Conservation (phyloP, 441 rosid genomes). For the Cnidoscolus chayamansa region DNA sequence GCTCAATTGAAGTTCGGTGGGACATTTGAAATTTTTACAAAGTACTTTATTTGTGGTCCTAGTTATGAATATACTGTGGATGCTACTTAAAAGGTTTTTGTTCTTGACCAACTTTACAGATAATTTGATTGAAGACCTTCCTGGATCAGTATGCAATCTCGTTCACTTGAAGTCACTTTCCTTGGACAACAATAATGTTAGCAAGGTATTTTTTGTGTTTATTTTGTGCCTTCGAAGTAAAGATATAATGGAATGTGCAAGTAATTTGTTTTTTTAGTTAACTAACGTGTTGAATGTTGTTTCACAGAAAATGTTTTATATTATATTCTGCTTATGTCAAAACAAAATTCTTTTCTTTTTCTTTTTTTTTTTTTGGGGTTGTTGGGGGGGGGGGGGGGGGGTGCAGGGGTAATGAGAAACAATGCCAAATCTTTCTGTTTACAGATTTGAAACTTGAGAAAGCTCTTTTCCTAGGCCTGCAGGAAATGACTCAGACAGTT, state of each 20-base stretch:
- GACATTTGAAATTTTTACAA: background rate
- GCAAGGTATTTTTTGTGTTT: slow-evolving; percentile 47
- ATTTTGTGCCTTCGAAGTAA: slow-evolving; percentile 6
- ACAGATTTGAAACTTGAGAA: background rate
- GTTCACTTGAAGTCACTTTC: slow-evolving; percentile 70
- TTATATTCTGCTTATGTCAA: background rate
- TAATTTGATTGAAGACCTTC: slow-evolving; percentile 71
- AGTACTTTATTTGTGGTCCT: background rate
- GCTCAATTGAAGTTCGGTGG: too few species aligned
- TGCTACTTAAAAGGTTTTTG: slow-evolving; percentile 23
- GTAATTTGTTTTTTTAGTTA: background rate
- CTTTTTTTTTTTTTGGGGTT: background rate
- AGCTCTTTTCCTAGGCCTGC: background rate
- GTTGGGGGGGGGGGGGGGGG: too few species aligned
- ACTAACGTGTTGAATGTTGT: background rate
- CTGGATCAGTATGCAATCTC: slow-evolving; percentile 74
- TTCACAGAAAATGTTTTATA: background rate
- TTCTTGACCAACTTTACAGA: slow-evolving; percentile 51
- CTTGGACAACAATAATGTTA: slow-evolving; percentile 66
- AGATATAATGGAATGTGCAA: background rate
- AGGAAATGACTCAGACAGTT: background rate
- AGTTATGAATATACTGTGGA: slow-evolving; percentile 5
- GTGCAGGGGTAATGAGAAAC: background rate
- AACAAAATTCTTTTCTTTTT: background rate
- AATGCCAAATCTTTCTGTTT: background rate